Evolutionary conservation across 768 basidiomycete genomes (phyloP).

Genomic region (Amylocystis lapponica): DNA sequence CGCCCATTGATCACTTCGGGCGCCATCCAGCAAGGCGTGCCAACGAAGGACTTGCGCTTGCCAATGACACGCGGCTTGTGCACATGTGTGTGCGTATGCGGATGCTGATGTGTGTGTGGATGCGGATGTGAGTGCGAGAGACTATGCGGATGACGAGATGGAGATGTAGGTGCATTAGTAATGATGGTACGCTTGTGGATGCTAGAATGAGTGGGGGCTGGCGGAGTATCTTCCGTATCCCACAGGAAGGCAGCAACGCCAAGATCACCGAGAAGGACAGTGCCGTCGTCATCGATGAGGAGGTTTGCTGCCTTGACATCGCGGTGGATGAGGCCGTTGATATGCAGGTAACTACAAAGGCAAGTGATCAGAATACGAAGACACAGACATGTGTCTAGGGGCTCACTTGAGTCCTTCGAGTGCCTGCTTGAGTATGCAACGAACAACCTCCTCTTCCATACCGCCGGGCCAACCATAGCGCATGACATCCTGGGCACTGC

Average conservation of each 20-base stretch:
- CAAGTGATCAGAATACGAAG: not conserved
- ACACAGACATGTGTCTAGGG: slow-evolving; percentile 6
- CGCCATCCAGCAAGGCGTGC: slow-evolving; percentile 98
- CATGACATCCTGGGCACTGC: slow-evolving; percentile 83
- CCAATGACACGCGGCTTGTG: slow-evolving; percentile 43
- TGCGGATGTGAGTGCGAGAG: slow-evolving; percentile 3
- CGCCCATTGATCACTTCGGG: slow-evolving; percentile 86
- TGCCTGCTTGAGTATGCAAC: slow-evolving; percentile 80
- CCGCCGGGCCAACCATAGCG: slow-evolving; percentile 82
- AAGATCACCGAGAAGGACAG: slow-evolving; percentile 86
- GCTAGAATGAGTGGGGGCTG: not conserved
- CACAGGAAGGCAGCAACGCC: slow-evolving; percentile 85
- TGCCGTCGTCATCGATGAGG: slow-evolving; percentile 86
- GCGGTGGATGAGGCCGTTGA: slow-evolving; percentile 87
- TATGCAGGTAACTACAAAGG: slow-evolving; percentile 66
- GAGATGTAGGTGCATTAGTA: slow-evolving; percentile 12
- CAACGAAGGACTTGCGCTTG: slow-evolving; percentile 91
- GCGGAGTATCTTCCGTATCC: slow-evolving; percentile 47
- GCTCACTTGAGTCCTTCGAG: slow-evolving; percentile 81
- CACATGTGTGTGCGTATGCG: slow-evolving; percentile 25
- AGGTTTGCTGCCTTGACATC: slow-evolving; percentile 94
- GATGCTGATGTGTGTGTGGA: slow-evolving; percentile 1
- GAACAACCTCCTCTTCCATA: slow-evolving; percentile 85
- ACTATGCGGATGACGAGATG: slow-evolving; percentile 14
- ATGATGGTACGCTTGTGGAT: not conserved